Evolutionary conservation across 1,284 basidiomycete species (phyloP), one percentile per base, ranked within the genome.

Genomic region (Sporisorium sorghi): DNA sequence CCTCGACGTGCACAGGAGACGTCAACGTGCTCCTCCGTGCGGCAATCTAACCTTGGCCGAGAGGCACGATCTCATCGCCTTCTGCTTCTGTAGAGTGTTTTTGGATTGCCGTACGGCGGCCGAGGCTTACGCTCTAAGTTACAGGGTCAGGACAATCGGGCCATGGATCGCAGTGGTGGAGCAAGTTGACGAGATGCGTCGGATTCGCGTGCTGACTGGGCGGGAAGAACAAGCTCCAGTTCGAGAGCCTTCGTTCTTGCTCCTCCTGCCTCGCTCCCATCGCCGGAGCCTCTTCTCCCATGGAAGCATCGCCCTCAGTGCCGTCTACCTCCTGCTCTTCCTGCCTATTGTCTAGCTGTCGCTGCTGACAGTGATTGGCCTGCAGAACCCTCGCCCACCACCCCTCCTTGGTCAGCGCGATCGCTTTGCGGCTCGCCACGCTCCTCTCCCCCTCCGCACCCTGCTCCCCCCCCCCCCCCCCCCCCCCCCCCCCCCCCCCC

Each of bases 381-480:
- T 61, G 71, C 3, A 73, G 43, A 2, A 68, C 61, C 28, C 71
- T 42, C 19, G 61, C 28, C 71, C 71, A 73, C 71, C 71, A 73
- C 0, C 49, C 71, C 9, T 73, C 71, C 33, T 65, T 60, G 9
- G 65, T 68, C 37, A 69, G 17, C 11, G 23, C 35, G 15, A 73
- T 64, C 21, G 65, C 65, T 33, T 55, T 60, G 19, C 61, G 35
- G 35, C 65, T 73, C 7, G 65, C 37, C 17, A 61, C 46, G 11
- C 44, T 60, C 40, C 52, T 24, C 0, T 0, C 37, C 43, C 23
- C 43, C 43, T 47, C 52, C 3, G n/a, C n/a, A n/a, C n/a, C n/a
- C n/a, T n/a, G n/a, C n/a, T n/a, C 19, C 24, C 24, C 14, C 37
- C 10, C 9, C 48, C 5, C 7, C 30, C 5, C 17, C 35, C 19